phyloP scores from a whole-genome alignment of 345 rosid species.

The Capsella bursapastoris region DNA sequence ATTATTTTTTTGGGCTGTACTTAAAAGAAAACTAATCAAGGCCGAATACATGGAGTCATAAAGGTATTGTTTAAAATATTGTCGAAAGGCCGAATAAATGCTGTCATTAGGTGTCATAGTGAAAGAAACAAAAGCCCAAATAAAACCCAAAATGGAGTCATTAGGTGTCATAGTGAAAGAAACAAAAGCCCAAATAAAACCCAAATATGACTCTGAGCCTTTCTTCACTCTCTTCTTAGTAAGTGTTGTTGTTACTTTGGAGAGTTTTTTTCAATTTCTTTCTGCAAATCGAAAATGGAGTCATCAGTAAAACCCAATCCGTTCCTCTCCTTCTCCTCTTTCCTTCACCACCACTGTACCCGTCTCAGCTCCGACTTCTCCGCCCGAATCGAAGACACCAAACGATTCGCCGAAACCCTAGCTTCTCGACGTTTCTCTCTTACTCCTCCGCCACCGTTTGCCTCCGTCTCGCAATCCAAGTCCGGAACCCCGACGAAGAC shows the following conservation, averaged over 20 bases:
- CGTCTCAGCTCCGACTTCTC: slow-evolving; percentile 65
- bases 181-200: slow-evolving; percentile 28
- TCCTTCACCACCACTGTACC: slow-evolving; percentile 66
- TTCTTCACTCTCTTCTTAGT: neutral
- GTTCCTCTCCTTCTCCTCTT: slow-evolving; percentile 61
- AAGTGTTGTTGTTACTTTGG: too few species aligned
- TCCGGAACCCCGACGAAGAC: slow-evolving; percentile 33
- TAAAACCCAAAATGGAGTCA: neutral
- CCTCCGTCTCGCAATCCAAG: slow-evolving; percentile 68
- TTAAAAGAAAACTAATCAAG: neutral
- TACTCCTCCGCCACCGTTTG: slow-evolving; percentile 54
- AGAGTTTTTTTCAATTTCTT: neutral
- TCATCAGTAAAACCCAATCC: slow-evolving; percentile 60
- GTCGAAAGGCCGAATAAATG: slow-evolving; percentile 27
- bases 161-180: too few species aligned
- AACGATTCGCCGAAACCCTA: slow-evolving; percentile 53
- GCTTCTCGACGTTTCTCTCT: slow-evolving; percentile 46
- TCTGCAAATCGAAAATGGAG: slow-evolving; percentile 54
- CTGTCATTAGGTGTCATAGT: too few species aligned
- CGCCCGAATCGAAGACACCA: slow-evolving; percentile 60
- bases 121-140: slow-evolving; percentile 19
- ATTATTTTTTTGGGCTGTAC: too few species aligned
- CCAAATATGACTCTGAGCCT: slow-evolving; percentile 13
- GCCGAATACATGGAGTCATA: too few species aligned
- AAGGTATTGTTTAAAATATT: neutral